phyloP scores from a whole-genome alignment of 1,139 yeast genomes.

The Candida sojae region DNA sequence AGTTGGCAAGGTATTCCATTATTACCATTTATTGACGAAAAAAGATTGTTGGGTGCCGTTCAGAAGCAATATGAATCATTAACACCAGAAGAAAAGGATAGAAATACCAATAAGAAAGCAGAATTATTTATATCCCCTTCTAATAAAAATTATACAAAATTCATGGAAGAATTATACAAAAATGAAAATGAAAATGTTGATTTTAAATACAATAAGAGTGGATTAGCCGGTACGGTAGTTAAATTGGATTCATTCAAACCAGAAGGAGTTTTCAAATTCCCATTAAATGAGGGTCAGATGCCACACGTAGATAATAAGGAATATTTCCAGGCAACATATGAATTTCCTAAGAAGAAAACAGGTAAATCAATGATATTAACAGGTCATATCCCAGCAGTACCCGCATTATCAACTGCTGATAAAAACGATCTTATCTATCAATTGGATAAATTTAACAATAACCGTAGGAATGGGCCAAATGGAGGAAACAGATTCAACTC shows the following conservation, averaged over 20 bases:
- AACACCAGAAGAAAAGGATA: constrained; percentile 64
- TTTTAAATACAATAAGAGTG: constrained; percentile 51
- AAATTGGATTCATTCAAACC: constrained; percentile 47
- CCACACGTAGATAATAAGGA: constrained; percentile 58
- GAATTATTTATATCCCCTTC: constrained; percentile 60
- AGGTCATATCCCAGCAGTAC: constrained; percentile 68
- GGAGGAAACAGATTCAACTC: constrained; percentile 34
- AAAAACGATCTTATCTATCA: constrained; percentile 56
- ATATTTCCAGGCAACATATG: constrained; percentile 59
- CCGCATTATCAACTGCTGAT: constrained; percentile 69
- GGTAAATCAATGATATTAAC: constrained; percentile 85
- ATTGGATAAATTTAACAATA: constrained; percentile 6
- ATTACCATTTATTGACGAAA: constrained; percentile 86
- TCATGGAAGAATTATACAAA: constrained; percentile 33
- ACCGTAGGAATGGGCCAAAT: constrained; percentile 6
- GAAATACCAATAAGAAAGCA: constrained; percentile 70
- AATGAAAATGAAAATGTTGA: constrained; percentile 31
- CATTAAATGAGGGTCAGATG: constrained; percentile 58
- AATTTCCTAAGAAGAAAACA: constrained; percentile 50
- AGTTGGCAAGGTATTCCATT: constrained; percentile 95
- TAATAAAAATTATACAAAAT: constrained; percentile 48
- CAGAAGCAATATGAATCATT: constrained; percentile 62
- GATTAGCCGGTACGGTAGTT: constrained; percentile 68
- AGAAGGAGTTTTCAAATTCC: constrained; percentile 54
- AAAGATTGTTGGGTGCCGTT: constrained; percentile 67